A percentile compares a stretch with the other conserved stretches of the same genome.
These are phyloP conservation scores for Beta vulgaris DNA, from an alignment of 148 eudicot species.

Conservation along the genomic window DNA sequence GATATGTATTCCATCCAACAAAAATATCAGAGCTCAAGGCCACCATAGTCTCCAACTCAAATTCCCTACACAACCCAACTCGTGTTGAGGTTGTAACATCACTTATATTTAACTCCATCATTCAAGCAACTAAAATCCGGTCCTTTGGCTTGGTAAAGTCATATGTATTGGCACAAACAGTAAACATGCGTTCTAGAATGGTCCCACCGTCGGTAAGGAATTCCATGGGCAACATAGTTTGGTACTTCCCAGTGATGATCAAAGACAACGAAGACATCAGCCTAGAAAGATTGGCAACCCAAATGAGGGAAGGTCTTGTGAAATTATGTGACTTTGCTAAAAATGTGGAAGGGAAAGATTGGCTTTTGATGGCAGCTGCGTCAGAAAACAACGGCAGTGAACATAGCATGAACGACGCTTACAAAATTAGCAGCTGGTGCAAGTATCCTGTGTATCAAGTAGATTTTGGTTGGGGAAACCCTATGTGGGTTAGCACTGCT, in stretches of 20 bases:
- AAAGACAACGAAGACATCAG: background rate
- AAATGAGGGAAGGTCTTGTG: background rate
- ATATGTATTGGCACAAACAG: background rate
- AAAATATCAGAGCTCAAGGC: slow-evolving; percentile 4
- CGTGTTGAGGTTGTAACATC: slow-evolving; percentile 5
- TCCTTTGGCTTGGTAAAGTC: background rate
- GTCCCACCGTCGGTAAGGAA: background rate
- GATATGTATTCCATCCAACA: slow-evolving; percentile 2
- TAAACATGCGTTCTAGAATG: background rate
- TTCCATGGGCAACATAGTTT: background rate
- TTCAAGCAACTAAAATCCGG: slow-evolving; percentile 2
- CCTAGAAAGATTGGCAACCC: background rate
- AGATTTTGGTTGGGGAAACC: slow-evolving; percentile 47
- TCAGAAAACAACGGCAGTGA: background rate
- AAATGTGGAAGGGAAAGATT: background rate
- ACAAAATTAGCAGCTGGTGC: slow-evolving; percentile 15
- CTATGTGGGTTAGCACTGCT: slow-evolving; percentile 23
- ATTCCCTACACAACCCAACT: background rate
- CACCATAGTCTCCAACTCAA: background rate
- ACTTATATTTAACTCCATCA: background rate
- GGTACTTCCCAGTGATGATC: background rate
- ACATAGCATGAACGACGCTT: background rate
- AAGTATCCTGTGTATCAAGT: slow-evolving; percentile 21
- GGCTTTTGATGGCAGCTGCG: background rate
- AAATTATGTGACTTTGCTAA: background rate